Percentiles rank a stretch among this genome's conserved stretches.
These are phyloP conservation scores for Cyclospora cayetanensis DNA, from an alignment of 169 alveolate species.

Conservation along the genomic window DNA sequence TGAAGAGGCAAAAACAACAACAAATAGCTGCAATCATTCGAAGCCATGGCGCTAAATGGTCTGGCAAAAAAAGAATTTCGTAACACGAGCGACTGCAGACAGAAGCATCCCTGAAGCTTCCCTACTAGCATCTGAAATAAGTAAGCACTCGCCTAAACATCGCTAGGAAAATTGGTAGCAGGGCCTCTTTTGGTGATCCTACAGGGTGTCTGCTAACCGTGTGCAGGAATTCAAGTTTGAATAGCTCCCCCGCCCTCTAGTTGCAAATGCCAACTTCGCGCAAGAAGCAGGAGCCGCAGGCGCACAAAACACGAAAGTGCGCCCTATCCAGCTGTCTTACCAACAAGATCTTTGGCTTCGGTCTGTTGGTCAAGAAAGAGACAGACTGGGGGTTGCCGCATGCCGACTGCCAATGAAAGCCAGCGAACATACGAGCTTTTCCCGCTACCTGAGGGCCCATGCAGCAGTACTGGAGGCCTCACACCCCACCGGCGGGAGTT, in stretches of 20 bases:
- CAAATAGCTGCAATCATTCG: background rate
- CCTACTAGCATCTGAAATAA: background rate
- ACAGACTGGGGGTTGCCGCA: slow-evolving; percentile 49
- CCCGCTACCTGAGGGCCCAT: slow-evolving; percentile 64
- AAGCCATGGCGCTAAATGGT: background rate
- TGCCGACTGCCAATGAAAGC: background rate
- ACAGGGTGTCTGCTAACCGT: too few species aligned
- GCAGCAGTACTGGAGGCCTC: slow-evolving; percentile 69
- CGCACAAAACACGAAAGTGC: too few species aligned
- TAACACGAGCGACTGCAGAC: background rate
- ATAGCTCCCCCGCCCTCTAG: too few species aligned
- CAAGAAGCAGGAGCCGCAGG: too few species aligned
- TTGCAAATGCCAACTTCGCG: too few species aligned
- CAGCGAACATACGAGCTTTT: slow-evolving; percentile 60
- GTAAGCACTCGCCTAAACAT: background rate
- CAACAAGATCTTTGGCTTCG: slow-evolving; percentile 63
- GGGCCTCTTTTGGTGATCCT: background rate
- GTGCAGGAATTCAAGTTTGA: too few species aligned
- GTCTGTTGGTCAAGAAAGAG: slow-evolving; percentile 66
- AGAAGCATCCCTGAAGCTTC: background rate
- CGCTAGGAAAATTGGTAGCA: background rate
- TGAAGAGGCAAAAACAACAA: background rate
- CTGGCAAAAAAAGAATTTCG: background rate
- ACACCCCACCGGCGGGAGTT: slow-evolving; percentile 25
- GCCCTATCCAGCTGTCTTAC: slow-evolving; percentile 18